Conservation (phyloP, 768 basidiomycete species). For the Glaciozyma antarctica region DNA sequence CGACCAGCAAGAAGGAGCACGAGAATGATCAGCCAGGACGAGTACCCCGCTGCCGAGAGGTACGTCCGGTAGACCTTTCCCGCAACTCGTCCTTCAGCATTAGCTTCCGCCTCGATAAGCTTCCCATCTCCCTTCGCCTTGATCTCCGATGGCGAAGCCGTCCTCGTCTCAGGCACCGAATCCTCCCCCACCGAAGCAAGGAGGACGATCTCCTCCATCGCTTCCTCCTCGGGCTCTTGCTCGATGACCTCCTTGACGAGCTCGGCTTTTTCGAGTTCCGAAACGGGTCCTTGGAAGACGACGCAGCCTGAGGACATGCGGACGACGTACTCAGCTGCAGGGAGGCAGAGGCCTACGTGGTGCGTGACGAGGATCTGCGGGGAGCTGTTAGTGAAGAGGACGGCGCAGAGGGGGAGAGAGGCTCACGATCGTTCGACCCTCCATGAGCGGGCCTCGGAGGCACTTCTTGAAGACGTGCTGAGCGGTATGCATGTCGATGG, state of each 20-base stretch:
- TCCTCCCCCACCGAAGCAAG: not conserved
- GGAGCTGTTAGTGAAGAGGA: not conserved
- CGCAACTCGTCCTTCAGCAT: conserved; percentile 28
- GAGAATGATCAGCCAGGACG: conserved; percentile 24
- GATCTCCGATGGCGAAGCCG: not conserved
- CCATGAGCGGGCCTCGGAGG: conserved; percentile 69
- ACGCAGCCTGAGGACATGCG: conserved; percentile 25
- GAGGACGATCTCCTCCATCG: conserved; percentile 1
- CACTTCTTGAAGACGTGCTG: conserved; percentile 46
- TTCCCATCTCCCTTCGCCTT: conserved; percentile 8
- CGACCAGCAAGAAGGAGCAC: conserved; percentile 13
- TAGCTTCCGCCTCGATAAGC: conserved; percentile 27
- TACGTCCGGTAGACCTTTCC: conserved; percentile 30
- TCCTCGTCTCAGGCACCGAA: not conserved
- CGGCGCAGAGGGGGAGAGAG: too few species aligned
- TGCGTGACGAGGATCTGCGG: conserved; percentile 32
- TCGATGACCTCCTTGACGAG: conserved; percentile 1
- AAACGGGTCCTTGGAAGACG: conserved; percentile 20
- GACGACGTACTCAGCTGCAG: conserved; percentile 30
- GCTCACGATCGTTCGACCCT: conserved; percentile 55
- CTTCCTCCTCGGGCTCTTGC: not conserved
- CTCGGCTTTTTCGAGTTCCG: conserved; percentile 25
- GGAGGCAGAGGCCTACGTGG: conserved; percentile 30
- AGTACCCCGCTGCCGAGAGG: conserved; percentile 18
- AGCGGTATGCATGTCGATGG: conserved; percentile 56